These are phyloP conservation scores for Candida railenensis DNA, from an alignment of 805 yeast genomes.

Conservation along the genomic window DNA sequence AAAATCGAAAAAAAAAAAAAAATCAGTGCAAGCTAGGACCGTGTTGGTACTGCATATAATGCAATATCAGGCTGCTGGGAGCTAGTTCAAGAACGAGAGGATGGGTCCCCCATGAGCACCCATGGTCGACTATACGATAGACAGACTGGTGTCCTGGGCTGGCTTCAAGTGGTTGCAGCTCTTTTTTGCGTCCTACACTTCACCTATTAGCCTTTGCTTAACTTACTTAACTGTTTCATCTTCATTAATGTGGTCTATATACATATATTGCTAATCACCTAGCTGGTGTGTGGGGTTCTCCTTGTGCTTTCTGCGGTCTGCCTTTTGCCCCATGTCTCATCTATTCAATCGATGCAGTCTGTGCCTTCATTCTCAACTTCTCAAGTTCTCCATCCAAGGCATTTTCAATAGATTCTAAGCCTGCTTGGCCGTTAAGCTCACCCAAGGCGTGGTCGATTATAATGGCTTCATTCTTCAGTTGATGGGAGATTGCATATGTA, in stretches of 20 bases:
- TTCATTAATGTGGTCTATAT: not conserved
- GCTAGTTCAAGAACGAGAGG: too few relatives aligned
- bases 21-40: not conserved
- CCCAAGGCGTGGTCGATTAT: constrained; percentile 39
- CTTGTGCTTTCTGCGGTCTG: too few relatives aligned
- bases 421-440: constrained; percentile 42
- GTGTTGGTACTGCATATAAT: too few relatives aligned
- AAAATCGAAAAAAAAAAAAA: not conserved
- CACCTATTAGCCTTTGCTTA: too few relatives aligned
- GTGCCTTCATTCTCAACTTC: constrained; percentile 35
- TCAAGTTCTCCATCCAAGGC: constrained; percentile 40
- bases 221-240: too few relatives aligned
- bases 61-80: too few relatives aligned
- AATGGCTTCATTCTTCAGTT: constrained; percentile 29
- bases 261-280: not conserved
- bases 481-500: constrained; percentile 26
- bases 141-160: too few relatives aligned
- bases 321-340: not conserved
- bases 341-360: constrained; percentile 7
- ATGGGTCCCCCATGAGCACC: too few relatives aligned
- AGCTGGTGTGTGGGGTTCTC: too few relatives aligned
- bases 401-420: constrained; percentile 36
- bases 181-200: too few relatives aligned
- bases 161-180: too few relatives aligned
- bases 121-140: not conserved